Evolutionary conservation across 352 stramenopile genomes (phyloP), one percentile per base, ranked within the genome.

Genomic region (Phytophthora meadii): DNA sequence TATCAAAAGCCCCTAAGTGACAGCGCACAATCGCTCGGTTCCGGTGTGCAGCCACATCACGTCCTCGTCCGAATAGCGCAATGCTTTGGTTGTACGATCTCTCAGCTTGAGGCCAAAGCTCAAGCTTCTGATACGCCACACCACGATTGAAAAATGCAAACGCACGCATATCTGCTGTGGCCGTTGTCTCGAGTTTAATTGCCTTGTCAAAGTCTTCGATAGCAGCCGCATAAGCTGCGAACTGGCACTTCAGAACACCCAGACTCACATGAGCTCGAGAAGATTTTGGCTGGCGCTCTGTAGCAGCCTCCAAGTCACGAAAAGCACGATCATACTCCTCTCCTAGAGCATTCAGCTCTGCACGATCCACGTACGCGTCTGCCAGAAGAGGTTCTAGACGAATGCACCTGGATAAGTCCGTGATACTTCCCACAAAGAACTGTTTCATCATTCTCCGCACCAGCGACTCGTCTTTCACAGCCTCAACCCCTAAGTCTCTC

Each of bases 181-280:
- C 72, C 1, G 87, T 32, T 17, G 80, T 47, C 32, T 88, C 80
- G 28, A 66, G 69, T 42, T 81, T 79, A 41, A 89, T 78, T 6
- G 83, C 83, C 41, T 81, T 65, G 49, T 93, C 85, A 57, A 90
- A 93, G 54, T 90, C 80, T 14, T 68, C 71, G 39, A 93, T 91
- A 32, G 83, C 83, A 2, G 83, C 51, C 2, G 85, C 82, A 46
- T 84, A 90, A 4, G 73, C 72, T 15, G 68, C 57, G 47, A 93
- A 90, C n/a, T 89, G 83, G 17, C 85, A 91, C 52, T 93, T 89
- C n/a, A 93, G 68, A n/a, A 93, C 72, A 24, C 85, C 85, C 4
- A 84, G 41, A 57, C 84, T 89, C 41, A 92, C 60, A 32, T 85
- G 70, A 22, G 85, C 83, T 17, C 84, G 76, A 27, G 73, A 70